A percentile compares a stretch with the other conserved stretches of the same genome.
Evolutionary conservation across 441 rosid species (phyloP).

Genomic region (Codiaeum variegatum): DNA sequence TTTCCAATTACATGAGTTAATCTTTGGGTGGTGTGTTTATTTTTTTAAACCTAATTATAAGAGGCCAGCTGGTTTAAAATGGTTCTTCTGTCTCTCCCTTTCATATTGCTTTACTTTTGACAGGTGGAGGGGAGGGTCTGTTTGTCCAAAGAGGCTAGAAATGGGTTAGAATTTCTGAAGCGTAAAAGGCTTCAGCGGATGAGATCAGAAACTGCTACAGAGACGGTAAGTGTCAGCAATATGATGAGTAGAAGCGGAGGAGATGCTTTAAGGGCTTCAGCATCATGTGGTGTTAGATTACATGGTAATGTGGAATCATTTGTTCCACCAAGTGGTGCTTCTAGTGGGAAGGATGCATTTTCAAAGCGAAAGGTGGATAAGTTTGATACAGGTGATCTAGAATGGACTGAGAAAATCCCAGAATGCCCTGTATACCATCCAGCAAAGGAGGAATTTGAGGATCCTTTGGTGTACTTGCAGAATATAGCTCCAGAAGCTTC

Average conservation of each 20-base stretch:
- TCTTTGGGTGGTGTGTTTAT: background rate
- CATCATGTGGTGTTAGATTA: slow-evolving; percentile 77
- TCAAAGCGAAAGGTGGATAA: slow-evolving; percentile 69
- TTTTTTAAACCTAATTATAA: background rate
- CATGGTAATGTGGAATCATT: slow-evolving; percentile 42
- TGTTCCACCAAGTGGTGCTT: slow-evolving; percentile 30
- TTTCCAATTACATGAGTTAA: background rate
- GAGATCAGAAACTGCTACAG: slow-evolving; percentile 53
- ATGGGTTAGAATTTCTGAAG: slow-evolving; percentile 78
- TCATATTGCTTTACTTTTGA: slow-evolving; percentile 14
- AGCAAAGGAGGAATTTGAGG: slow-evolving; percentile 91
- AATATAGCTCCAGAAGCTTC: slow-evolving; percentile 97
- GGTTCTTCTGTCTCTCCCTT: background rate
- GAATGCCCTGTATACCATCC: slow-evolving; percentile 95
- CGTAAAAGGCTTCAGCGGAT: slow-evolving; percentile 70
- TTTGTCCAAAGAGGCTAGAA: slow-evolving; percentile 65
- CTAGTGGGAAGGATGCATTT: slow-evolving; percentile 47
- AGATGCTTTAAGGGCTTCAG: slow-evolving; percentile 71
- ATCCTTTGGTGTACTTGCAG: slow-evolving; percentile 88
- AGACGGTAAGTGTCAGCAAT: slow-evolving; percentile 35
- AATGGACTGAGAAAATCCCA: slow-evolving; percentile 84
- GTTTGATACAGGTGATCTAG: slow-evolving; percentile 65
- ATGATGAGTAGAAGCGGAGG: slow-evolving; percentile 81
- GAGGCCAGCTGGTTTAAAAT: background rate
- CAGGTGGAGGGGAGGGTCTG: slow-evolving; percentile 95